Evolutionary conservation across 2,329 filamentous ascomycete genomes (phyloP).

Genomic region (Alternaria consortialis): DNA sequence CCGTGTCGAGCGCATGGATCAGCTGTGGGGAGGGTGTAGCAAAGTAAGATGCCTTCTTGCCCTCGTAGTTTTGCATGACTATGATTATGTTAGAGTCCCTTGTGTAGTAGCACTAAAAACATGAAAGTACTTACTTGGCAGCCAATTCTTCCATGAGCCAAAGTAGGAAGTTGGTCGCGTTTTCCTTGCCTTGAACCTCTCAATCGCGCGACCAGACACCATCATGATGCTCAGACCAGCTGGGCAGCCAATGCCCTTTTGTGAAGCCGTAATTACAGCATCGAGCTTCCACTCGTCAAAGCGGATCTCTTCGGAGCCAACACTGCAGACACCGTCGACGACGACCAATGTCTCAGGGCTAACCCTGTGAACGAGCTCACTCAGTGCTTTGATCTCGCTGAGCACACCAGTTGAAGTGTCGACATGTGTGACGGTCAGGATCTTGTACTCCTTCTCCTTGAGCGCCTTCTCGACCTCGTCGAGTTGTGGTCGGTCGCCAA

Average conservation of each 20-base stretch:
- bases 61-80: slow-evolving; percentile 99
- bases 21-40: slow-evolving; percentile 95
- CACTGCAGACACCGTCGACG: slow-evolving; percentile 96
- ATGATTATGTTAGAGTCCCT: slow-evolving; percentile 26
- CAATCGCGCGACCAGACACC: slow-evolving; percentile 87
- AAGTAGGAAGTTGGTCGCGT: slow-evolving; percentile 88
- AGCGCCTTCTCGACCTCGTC: slow-evolving; percentile 88
- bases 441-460: slow-evolving; percentile 90
- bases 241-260: slow-evolving; percentile 96
- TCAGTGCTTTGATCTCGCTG: slow-evolving; percentile 85
- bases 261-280: slow-evolving; percentile 89
- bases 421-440: slow-evolving; percentile 94
- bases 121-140: slow-evolving; percentile 69
- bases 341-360: slow-evolving; percentile 91
- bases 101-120: background rate
- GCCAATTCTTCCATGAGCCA: slow-evolving; percentile 96
- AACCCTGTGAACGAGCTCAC: slow-evolving; percentile 82
- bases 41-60: slow-evolving; percentile 97
- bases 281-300: slow-evolving; percentile 97
- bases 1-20: slow-evolving; percentile 89
- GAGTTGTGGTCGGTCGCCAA: slow-evolving; percentile 87
- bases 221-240: slow-evolving; percentile 94
- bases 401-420: slow-evolving; percentile 97
- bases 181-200: slow-evolving; percentile 81
- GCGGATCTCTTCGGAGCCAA: slow-evolving; percentile 92